These are phyloP conservation scores for Elsinoe arachidis DNA, from an alignment of 2,329 filamentous ascomycete genomes.

Conservation along the genomic window DNA sequence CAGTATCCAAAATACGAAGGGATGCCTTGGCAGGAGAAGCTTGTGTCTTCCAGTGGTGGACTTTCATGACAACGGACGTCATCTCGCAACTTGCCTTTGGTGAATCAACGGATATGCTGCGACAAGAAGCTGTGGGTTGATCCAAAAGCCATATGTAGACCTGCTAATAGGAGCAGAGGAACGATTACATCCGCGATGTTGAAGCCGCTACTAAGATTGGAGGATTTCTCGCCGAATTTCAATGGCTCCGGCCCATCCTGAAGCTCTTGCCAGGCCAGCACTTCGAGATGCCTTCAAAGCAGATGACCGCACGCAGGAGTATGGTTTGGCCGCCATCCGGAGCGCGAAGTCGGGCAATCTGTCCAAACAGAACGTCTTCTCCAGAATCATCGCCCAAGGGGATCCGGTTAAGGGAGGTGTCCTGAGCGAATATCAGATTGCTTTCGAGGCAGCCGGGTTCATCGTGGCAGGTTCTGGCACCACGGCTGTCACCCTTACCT, in stretches of 20 bases:
- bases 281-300: slow-evolving; percentile 17
- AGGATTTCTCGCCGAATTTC: slow-evolving; percentile 23
- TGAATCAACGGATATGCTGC: slow-evolving; percentile 29
- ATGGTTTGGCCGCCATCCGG: slow-evolving; percentile 17
- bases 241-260: slow-evolving; percentile 19
- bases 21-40: slow-evolving; percentile 22
- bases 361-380: slow-evolving; percentile 16
- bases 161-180: slow-evolving; percentile 8
- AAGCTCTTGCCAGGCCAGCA: slow-evolving; percentile 14
- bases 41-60: slow-evolving; percentile 31
- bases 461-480: slow-evolving; percentile 24
- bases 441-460: slow-evolving; percentile 20
- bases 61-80: slow-evolving; percentile 29
- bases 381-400: slow-evolving; percentile 17
- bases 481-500: slow-evolving; percentile 19
- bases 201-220: slow-evolving; percentile 21
- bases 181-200: slow-evolving; percentile 23
- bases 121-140: slow-evolving; percentile 26
- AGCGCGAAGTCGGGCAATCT: slow-evolving; percentile 10
- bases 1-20: slow-evolving; percentile 24
- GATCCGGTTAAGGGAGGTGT: slow-evolving; percentile 14
- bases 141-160: too few relatives aligned
- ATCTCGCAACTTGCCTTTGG: slow-evolving; percentile 29
- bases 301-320: slow-evolving; percentile 16
- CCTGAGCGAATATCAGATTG: slow-evolving; percentile 22